Conservation (phyloP, 2,329 filamentous ascomycete genomes). For the Ascochyta lentis region DNA sequence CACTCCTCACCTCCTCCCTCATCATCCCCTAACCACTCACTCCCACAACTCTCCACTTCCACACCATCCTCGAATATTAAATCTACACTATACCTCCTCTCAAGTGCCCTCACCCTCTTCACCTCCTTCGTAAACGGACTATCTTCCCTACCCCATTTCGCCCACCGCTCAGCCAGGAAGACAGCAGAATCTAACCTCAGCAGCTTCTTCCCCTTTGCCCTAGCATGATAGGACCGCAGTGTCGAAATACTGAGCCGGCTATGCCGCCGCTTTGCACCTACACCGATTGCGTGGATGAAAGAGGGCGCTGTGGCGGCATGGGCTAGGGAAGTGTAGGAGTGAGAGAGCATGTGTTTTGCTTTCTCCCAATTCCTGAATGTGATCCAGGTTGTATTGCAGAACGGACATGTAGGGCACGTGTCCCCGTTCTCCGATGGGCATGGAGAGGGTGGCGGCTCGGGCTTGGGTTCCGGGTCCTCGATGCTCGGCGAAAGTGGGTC, state of each 20-base stretch:
- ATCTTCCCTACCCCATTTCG: background rate
- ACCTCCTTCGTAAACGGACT: background rate
- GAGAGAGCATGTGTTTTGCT: conserved; percentile 1
- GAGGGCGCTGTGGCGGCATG: background rate
- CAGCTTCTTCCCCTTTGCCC: background rate
- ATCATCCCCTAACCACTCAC: no score
- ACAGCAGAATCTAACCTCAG: background rate
- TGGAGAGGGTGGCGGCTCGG: background rate
- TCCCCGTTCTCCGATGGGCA: background rate
- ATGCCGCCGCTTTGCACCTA: background rate
- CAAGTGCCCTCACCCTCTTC: background rate
- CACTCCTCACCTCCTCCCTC: no score
- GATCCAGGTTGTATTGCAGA: background rate
- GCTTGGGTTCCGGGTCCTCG: background rate
- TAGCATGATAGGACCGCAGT: background rate
- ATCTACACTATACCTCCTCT: background rate
- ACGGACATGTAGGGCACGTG: background rate
- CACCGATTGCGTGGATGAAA: background rate
- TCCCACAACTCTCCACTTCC: no score
- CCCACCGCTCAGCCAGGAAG: background rate
- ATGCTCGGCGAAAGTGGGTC: background rate
- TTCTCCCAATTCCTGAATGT: background rate
- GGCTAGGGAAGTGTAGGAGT: background rate
- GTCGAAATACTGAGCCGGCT: background rate
- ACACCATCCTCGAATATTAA: no score